A percentile compares a stretch with the other conserved stretches of the same genome.
These are phyloP conservation scores for Cyclotella atomus DNA, from an alignment of 108 stramenopile genomes.

Conservation along the genomic window DNA sequence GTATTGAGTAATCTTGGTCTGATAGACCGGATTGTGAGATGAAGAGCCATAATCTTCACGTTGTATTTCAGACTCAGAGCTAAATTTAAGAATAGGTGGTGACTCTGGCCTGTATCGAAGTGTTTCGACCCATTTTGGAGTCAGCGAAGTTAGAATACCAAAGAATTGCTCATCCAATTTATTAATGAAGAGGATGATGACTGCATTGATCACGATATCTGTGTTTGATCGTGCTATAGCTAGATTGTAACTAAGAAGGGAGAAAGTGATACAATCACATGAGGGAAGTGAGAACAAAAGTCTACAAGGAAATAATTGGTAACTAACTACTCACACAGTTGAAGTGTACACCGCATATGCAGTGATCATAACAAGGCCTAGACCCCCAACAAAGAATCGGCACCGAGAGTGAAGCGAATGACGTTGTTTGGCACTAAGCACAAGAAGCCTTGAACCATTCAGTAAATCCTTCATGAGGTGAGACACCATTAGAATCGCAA, in stretches of 20 bases:
- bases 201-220: conserved; percentile 20
- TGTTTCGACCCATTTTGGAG: not conserved
- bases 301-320: not conserved
- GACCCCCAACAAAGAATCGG: conserved; percentile 4
- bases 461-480: conserved; percentile 7
- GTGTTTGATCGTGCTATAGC: conserved; percentile 17
- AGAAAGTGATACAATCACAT: not conserved
- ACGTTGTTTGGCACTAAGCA: conserved; percentile 6
- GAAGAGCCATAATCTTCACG: too few species aligned
- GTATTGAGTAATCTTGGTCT: too few species aligned
- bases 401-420: not conserved
- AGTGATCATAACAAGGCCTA: not conserved
- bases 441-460: conserved; percentile 10
- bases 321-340: not conserved
- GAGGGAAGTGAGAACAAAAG: too few species aligned
- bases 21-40: too few species aligned
- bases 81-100: too few species aligned
- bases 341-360: not conserved
- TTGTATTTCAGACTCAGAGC: too few species aligned
- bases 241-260: conserved; percentile 13
- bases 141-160: not conserved
- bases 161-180: conserved; percentile 18
- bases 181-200: conserved; percentile 15
- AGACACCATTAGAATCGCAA: conserved; percentile 11
- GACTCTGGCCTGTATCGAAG: too few species aligned